Percentiles rank a stretch among this genome's conserved stretches.
Conservation (phyloP, 2,329 filamentous ascomycete genomes). For the Penicillium expansum region DNA sequence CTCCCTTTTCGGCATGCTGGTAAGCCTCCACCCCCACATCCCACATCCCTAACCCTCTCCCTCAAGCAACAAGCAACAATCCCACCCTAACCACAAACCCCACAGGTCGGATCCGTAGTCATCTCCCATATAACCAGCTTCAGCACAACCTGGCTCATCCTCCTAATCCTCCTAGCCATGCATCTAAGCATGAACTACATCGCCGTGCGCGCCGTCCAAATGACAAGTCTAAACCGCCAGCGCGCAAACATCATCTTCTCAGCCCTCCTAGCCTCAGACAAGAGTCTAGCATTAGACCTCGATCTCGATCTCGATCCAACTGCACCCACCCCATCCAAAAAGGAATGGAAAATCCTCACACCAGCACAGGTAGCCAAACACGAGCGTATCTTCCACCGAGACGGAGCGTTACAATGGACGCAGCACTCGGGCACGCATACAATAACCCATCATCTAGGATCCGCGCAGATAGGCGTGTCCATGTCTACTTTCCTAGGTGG, state of each 20-base stretch:
- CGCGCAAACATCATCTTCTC: constrained; percentile 75
- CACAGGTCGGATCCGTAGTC: constrained; percentile 69
- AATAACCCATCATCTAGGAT: constrained; percentile 42
- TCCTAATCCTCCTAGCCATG: constrained; percentile 68
- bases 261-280: constrained; percentile 47
- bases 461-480: constrained; percentile 54
- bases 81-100: not conserved
- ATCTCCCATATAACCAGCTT: constrained; percentile 72
- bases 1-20: constrained; percentile 80
- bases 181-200: constrained; percentile 84
- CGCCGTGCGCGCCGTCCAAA: constrained; percentile 78
- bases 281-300: not conserved
- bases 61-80: not conserved
- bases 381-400: constrained; percentile 60
- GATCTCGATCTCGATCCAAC: constrained; percentile 6
- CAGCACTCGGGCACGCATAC: constrained; percentile 21
- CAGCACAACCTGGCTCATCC: constrained; percentile 68
- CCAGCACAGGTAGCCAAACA: constrained; percentile 63
- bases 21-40: constrained; percentile 36
- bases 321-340: not conserved
- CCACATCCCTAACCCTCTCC: not conserved
- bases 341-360: constrained; percentile 41
- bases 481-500: constrained; percentile 35
- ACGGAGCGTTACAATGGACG: constrained; percentile 62
- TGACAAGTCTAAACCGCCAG: constrained; percentile 82